Base-by-base conservation (phyloP, 345 rosid species). In the Cardiospermum halicacabum region DNA sequence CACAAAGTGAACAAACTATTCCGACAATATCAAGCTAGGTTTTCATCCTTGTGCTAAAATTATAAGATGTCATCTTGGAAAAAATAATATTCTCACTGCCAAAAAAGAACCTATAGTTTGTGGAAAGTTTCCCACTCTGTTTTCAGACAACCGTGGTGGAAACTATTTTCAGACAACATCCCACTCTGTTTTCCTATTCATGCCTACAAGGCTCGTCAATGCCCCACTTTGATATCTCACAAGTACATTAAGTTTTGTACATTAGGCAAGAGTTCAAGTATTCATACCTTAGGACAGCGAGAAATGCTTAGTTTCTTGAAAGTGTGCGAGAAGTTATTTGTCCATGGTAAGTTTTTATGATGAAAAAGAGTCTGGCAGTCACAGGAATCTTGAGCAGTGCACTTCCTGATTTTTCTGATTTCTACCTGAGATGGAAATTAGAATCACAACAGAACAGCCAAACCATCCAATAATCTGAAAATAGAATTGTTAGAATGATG, bases 311-410 rank as follows among this genome's bases (percentile, higher is more conserved):
- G 77, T 65, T 82, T 88, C 79, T 84, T 88, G 53, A 78, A 28
- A 55, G 86, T 74, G 40, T 10, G 60, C 3, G 92, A 86, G 73
- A 78, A 79, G 40, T 80, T 81, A 76, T 86, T 84, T 30, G 92
- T 84, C 92, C 94, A 86, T 21, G 97, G 94, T 67, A 88, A 74
- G 60, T 22, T 71, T 53, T 81, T 66, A 16, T 85, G 92, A 81
- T 58, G 50, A 49, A 51, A 32, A 65, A 53, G 60, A 24, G 60
- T 74, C 66, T 50, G 75, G 74, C 97, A 93, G 59, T 81, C 71
- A 66, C 98, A 93, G n/a, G 75, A 64, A 26, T 85, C 96, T 51
- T 70, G 78, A 54, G 63, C 60, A 37, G 43, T 57, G 68, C 98
- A 93, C 40, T 64, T 77, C 79, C 62, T 80, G 48, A 93, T 72